phyloP scores from a whole-genome alignment of 495 filamentous ascomycete species.

The Daldinia concentrica region DNA sequence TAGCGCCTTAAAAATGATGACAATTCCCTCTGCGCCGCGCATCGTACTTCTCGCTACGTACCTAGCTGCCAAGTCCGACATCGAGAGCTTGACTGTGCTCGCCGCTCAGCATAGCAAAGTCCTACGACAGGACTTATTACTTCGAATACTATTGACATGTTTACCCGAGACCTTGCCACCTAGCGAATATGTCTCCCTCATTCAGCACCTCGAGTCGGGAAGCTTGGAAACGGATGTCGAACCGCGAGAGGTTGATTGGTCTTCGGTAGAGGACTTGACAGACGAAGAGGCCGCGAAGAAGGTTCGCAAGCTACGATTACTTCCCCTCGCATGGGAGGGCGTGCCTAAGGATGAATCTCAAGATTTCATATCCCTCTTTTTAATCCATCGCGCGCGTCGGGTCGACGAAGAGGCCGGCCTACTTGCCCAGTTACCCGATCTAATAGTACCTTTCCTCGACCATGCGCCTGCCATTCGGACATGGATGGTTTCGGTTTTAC shows the following conservation, averaged over 20 bases:
- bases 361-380: slow-evolving; percentile 72
- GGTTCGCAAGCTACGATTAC: slow-evolving; percentile 74
- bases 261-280: slow-evolving; percentile 68
- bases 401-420: slow-evolving; percentile 84
- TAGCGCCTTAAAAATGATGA: slow-evolving; percentile 47
- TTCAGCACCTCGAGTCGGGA: slow-evolving; percentile 64
- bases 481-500: slow-evolving; percentile 80
- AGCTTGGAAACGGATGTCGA: slow-evolving; percentile 44
- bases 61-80: slow-evolving; percentile 64
- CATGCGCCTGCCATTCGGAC: slow-evolving; percentile 70
- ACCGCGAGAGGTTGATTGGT: slow-evolving; percentile 60
- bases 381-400: slow-evolving; percentile 76
- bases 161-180: slow-evolving; percentile 81
- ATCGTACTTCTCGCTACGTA: slow-evolving; percentile 70
- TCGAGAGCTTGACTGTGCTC: slow-evolving; percentile 69
- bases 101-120: slow-evolving; percentile 64
- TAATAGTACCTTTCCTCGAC: slow-evolving; percentile 79
- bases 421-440: slow-evolving; percentile 73
- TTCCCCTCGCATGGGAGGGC: slow-evolving; percentile 64
- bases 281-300: slow-evolving; percentile 72
- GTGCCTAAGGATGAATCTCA: slow-evolving; percentile 55
- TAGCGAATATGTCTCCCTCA: slow-evolving; percentile 66
- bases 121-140: slow-evolving; percentile 71
- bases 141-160: slow-evolving; percentile 85
- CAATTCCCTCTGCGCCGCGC: slow-evolving; percentile 66